These are phyloP conservation scores for Trypanosoma caninum DNA, from an alignment of 208 protist species.

Conservation along the genomic window DNA sequence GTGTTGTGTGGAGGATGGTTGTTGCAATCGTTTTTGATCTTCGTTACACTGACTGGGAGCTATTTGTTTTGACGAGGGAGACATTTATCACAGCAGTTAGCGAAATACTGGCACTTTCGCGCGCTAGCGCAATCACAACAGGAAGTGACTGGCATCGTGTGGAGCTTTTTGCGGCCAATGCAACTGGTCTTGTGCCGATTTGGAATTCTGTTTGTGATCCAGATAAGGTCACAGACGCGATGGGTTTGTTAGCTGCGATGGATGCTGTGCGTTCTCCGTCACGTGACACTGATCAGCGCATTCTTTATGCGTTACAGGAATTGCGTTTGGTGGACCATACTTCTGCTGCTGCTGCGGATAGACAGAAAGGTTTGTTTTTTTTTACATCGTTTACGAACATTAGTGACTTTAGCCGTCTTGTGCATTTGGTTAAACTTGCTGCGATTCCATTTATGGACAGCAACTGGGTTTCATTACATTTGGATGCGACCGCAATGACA, in stretches of 20 bases:
- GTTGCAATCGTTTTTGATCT: slow-evolving; percentile 25
- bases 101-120: slow-evolving; percentile 18
- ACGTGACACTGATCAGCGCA: slow-evolving; percentile 17
- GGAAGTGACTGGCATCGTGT: not conserved
- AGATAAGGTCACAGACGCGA: not conserved
- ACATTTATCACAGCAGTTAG: slow-evolving; percentile 11
- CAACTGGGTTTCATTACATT: slow-evolving; percentile 18
- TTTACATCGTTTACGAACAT: slow-evolving; percentile 29
- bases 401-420: slow-evolving; percentile 17
- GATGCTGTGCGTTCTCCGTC: slow-evolving; percentile 15
- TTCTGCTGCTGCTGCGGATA: not conserved
- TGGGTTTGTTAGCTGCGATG: not conserved
- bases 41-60: slow-evolving; percentile 24
- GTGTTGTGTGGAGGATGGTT: not conserved
- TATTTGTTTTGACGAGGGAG: slow-evolving; percentile 13
- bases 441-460: slow-evolving; percentile 17
- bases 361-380: slow-evolving; percentile 12
- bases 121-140: not conserved
- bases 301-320: slow-evolving; percentile 9
- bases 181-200: slow-evolving; percentile 1
- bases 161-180: slow-evolving; percentile 13
- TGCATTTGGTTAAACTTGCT: slow-evolving; percentile 4
- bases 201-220: not conserved
- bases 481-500: slow-evolving; percentile 21
- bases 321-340: not conserved